Percentiles rank a stretch among this genome's conserved stretches.
phyloP scores from a whole-genome alignment of 805 yeast genomes.

The Lipomyces orientalis region DNA sequence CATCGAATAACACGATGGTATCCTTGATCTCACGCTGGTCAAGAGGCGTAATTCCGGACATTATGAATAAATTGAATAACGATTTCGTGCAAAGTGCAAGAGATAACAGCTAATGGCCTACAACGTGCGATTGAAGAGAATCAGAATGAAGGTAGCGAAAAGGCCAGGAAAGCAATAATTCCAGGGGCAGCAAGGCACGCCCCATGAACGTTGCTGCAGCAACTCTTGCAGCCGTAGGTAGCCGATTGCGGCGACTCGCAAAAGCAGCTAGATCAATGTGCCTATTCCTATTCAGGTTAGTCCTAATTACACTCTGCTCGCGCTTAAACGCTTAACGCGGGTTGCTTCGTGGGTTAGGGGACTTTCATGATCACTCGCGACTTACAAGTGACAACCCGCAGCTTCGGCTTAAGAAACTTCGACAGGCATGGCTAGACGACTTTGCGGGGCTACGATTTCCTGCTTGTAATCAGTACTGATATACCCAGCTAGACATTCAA shows the following conservation, averaged over 20 bases:
- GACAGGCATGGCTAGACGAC: too few species aligned
- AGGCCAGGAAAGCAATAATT: not conserved
- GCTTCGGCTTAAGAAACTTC: too few species aligned
- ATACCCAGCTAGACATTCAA: too few species aligned
- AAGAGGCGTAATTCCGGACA: slow-evolving; percentile 49
- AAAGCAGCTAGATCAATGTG: not conserved
- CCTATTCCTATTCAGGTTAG: too few species aligned
- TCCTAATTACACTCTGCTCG: too few species aligned
- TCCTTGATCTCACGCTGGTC: slow-evolving; percentile 73
- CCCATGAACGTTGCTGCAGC: not conserved
- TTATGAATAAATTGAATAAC: slow-evolving; percentile 11
- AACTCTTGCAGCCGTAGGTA: not conserved
- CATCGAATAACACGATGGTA: slow-evolving; percentile 91
- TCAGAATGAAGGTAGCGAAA: not conserved
- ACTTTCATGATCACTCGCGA: too few species aligned
- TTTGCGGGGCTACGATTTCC: too few species aligned
- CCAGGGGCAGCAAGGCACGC: slow-evolving; percentile 3
- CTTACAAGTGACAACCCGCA: too few species aligned
- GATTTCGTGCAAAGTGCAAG: not conserved
- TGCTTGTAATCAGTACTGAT: too few species aligned
- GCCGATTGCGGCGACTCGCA: not conserved
- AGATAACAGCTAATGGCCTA: not conserved
- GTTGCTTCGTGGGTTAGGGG: too few species aligned
- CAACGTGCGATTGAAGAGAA: not conserved
- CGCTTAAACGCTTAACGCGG: too few species aligned